phyloP scores from a whole-genome alignment of 352 stramenopile genomes.

The Globisporangium splendens region DNA sequence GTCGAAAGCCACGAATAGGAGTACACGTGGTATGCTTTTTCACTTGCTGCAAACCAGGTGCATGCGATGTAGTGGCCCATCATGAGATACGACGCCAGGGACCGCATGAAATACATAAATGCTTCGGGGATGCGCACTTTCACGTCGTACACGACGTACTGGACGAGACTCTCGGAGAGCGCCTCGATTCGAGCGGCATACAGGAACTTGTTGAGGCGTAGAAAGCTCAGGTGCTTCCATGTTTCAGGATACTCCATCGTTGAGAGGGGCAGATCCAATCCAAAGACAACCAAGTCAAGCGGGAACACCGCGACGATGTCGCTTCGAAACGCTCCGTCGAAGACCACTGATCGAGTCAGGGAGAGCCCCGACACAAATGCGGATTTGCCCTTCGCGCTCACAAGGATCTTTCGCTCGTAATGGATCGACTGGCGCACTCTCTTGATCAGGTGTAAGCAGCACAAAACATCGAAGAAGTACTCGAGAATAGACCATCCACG shows the following conservation, averaged over 20 bases:
- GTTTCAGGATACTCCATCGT: conserved; percentile 21
- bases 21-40: conserved; percentile 33
- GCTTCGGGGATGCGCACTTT: conserved; percentile 43
- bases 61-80: conserved; percentile 66
- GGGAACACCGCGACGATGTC: conserved; percentile 48
- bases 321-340: conserved; percentile 27
- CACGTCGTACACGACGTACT: conserved; percentile 58
- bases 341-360: background rate
- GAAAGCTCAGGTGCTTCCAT: conserved; percentile 39
- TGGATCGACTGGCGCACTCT: conserved; percentile 26
- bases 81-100: conserved; percentile 43
- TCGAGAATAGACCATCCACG: conserved; percentile 43
- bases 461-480: conserved; percentile 53
- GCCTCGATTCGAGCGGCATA: conserved; percentile 29
- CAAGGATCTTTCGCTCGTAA: conserved; percentile 9
- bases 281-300: conserved; percentile 35
- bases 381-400: background rate
- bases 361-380: background rate
- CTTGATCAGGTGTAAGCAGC: conserved; percentile 35
- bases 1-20: conserved; percentile 54
- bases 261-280: conserved; percentile 3
- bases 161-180: conserved; percentile 44
- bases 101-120: conserved; percentile 40
- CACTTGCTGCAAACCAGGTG: conserved; percentile 49
- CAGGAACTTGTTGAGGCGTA: conserved; percentile 60